phyloP scores from a whole-genome alignment of 305 asterid genomes.

The Lippia alba region DNA sequence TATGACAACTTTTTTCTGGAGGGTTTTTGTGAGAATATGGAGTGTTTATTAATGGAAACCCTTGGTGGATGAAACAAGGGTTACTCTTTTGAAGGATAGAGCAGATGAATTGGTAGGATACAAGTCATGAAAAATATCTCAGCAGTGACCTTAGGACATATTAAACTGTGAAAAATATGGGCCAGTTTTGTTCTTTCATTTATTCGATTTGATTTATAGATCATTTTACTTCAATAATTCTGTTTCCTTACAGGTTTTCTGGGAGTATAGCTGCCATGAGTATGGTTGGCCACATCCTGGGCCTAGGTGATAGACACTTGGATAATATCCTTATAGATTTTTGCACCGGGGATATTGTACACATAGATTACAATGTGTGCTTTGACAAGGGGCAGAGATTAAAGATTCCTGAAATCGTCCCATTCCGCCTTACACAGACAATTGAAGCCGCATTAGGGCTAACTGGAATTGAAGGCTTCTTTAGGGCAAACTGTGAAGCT shows the following conservation, averaged over 20 bases:
- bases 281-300: constrained; percentile 91
- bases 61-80: constrained; percentile 15
- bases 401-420: constrained; percentile 98
- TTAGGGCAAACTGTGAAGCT: constrained; percentile 94
- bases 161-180: constrained; percentile 31
- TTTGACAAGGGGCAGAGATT: constrained; percentile 98
- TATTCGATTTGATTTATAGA: constrained; percentile 18
- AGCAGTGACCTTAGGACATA: constrained; percentile 26
- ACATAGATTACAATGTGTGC: constrained; percentile 98
- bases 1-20: constrained; percentile 12
- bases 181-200: constrained; percentile 1
- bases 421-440: constrained; percentile 98
- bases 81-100: constrained; percentile 22
- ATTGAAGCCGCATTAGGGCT: constrained; percentile 96
- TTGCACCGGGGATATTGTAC: constrained; percentile 91
- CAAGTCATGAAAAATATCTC: constrained; percentile 22
- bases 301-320: constrained; percentile 98
- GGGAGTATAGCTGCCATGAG: constrained; percentile 99
- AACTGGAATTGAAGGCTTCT: constrained; percentile 95
- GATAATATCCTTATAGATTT: constrained; percentile 97
- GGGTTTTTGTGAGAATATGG: constrained; percentile 17
- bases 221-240: constrained; percentile 22
- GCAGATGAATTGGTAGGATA: constrained; percentile 19
- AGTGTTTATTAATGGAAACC: constrained; percentile 18
- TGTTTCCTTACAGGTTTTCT: constrained; percentile 76